Evolutionary conservation across 2,329 filamentous ascomycete genomes (phyloP).

Genomic region (Aureobasidium namibiae): DNA sequence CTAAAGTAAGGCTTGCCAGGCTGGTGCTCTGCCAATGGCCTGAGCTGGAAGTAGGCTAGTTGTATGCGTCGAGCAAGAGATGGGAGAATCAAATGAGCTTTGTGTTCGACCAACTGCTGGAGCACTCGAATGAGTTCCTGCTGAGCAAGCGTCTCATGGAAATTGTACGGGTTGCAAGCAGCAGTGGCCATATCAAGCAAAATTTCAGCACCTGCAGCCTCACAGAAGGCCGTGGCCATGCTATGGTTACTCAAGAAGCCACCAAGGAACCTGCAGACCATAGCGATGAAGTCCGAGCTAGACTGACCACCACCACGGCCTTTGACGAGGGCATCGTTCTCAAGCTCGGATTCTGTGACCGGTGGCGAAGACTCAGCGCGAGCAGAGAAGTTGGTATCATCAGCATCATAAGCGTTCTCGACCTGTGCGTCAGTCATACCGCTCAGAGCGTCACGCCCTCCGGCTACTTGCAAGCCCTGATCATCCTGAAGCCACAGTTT

Average conservation of each 20-base stretch:
- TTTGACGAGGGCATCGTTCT: conserved; percentile 13
- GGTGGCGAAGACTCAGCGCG: not conserved
- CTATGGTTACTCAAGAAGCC: conserved; percentile 68
- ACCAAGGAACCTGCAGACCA: conserved; percentile 66
- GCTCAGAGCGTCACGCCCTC: conserved; percentile 39
- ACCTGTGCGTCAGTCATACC: conserved; percentile 18
- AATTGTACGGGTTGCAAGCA: conserved; percentile 68
- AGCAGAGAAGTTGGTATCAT: conserved; percentile 6
- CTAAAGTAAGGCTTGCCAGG: conserved; percentile 17
- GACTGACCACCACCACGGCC: conserved; percentile 11
- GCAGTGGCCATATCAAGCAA: conserved; percentile 77
- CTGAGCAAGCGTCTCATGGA: conserved; percentile 58
- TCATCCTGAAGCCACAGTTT: conserved; percentile 62
- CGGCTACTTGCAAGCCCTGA: conserved; percentile 52
- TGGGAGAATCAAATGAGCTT: conserved; percentile 72
- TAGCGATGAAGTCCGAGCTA: conserved; percentile 45
- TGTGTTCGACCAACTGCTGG: conserved; percentile 69
- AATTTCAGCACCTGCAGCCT: conserved; percentile 71
- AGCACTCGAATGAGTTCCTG: conserved; percentile 67
- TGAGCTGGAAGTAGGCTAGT: conserved; percentile 57
- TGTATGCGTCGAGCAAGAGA: conserved; percentile 70
- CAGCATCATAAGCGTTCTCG: not conserved
- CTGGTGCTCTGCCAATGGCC: conserved; percentile 49
- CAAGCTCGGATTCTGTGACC: conserved; percentile 8
- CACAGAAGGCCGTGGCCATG: conserved; percentile 66